Evolutionary conservation across 2,329 filamentous ascomycete genomes (phyloP).

Genomic region (Akanthomyces muscarius): DNA sequence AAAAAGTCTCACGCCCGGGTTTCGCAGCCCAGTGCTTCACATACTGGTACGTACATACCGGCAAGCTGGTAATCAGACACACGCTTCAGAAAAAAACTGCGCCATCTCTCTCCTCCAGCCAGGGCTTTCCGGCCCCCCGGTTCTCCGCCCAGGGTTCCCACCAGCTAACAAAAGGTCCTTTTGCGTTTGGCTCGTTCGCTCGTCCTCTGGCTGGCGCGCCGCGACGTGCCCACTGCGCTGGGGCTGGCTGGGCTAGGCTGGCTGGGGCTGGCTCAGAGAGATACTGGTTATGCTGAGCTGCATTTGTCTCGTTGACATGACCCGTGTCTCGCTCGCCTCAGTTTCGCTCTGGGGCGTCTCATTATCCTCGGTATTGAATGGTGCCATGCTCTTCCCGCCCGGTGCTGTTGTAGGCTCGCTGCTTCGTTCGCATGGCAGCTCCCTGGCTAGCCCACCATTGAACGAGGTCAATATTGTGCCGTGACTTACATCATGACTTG

Average conservation of each 20-base stretch:
- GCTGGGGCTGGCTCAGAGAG: background rate
- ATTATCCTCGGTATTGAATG: background rate
- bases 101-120: background rate
- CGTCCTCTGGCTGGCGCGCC: background rate
- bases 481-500: background rate
- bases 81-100: background rate
- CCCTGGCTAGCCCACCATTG: no score
- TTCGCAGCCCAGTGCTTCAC: no score
- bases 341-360: background rate
- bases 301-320: background rate
- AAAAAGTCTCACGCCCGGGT: no score
- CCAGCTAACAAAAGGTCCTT: background rate
- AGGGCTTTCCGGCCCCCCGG: background rate
- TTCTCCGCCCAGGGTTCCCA: background rate
- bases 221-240: background rate
- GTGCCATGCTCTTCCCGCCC: background rate
- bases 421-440: no score
- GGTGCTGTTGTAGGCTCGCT: no score
- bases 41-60: background rate
- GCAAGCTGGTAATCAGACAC: background rate
- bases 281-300: background rate
- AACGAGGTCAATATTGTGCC: no score
- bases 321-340: conserved; percentile 6
- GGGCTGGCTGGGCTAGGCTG: background rate
- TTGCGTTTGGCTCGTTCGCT: background rate